Conservation (phyloP, 768 basidiomycete species). For the Galerina sulciceps region DNA sequence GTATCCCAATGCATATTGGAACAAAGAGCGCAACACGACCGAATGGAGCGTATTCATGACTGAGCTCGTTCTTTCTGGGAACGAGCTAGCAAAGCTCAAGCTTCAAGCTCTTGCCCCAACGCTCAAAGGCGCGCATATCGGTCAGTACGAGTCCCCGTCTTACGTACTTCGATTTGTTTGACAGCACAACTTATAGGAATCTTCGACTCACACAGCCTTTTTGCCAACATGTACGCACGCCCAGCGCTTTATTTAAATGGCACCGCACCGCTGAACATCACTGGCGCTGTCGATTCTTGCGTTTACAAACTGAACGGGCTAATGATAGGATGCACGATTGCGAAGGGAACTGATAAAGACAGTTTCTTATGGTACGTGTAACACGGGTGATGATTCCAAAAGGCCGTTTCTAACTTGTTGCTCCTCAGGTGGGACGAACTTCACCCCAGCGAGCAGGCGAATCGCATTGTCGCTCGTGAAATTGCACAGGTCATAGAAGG, state of each 20-base stretch:
- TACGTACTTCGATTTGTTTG: neutral
- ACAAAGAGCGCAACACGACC: constrained; percentile 52
- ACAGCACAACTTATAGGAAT: constrained; percentile 38
- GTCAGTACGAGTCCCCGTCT: constrained; percentile 35
- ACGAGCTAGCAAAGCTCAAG: constrained; percentile 54
- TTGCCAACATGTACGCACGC: constrained; percentile 58
- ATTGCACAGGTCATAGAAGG: constrained; percentile 18
- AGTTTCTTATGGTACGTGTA: constrained; percentile 50
- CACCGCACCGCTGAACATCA: constrained; percentile 63
- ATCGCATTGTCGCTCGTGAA: constrained; percentile 16
- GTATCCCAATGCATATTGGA: constrained; percentile 57
- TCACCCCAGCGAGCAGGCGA: constrained; percentile 18
- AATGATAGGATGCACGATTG: constrained; percentile 35
- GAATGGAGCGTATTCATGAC: constrained; percentile 62
- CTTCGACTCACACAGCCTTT: constrained; percentile 65
- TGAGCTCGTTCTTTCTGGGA: constrained; percentile 55
- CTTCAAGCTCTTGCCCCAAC: constrained; percentile 50
- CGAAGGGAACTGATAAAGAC: constrained; percentile 49
- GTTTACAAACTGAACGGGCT: constrained; percentile 39
- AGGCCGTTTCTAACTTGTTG: neutral
- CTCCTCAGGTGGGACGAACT: constrained; percentile 12
- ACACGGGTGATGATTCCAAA: neutral
- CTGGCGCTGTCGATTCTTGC: constrained; percentile 53
- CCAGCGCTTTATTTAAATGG: constrained; percentile 64
- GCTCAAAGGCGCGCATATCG: constrained; percentile 59